Evolutionary conservation across 1,139 yeast species (phyloP).

Genomic region (Hyphopichia wangnamkhiaoensis): DNA sequence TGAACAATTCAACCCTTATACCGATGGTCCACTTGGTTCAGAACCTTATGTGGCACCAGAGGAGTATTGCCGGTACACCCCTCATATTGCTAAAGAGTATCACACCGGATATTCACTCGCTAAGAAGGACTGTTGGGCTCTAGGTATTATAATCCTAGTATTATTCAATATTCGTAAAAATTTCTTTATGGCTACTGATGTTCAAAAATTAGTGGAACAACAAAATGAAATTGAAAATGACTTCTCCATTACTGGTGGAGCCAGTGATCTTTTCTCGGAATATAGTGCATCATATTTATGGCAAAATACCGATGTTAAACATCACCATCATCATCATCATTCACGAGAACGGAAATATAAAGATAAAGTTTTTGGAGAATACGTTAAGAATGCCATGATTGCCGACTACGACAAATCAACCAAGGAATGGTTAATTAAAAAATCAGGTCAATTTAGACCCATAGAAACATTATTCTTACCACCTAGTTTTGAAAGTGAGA

Average conservation of each 20-base stretch:
- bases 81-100: conserved; percentile 9
- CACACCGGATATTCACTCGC: conserved; percentile 55
- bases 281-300: conserved; percentile 30
- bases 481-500: conserved; percentile 1
- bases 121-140: conserved; percentile 69
- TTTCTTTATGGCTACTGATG: conserved; percentile 17
- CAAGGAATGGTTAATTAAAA: conserved; percentile 37
- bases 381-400: conserved; percentile 23
- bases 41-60: conserved; percentile 78
- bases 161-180: conserved; percentile 33
- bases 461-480: conserved; percentile 29
- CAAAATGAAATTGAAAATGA: background rate
- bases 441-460: conserved; percentile 28
- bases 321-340: conserved; percentile 9
- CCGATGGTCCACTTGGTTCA: conserved; percentile 69
- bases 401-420: conserved; percentile 29
- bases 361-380: conserved; percentile 34
- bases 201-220: conserved; percentile 4
- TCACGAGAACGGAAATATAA: conserved; percentile 19
- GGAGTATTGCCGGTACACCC: conserved; percentile 36
- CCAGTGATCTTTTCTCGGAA: conserved; percentile 11
- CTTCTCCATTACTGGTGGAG: background rate
- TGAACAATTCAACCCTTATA: conserved; percentile 52
- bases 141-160: conserved; percentile 52
- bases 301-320: conserved; percentile 31